These are phyloP conservation scores for Mimosa bimucronata DNA, from an alignment of 306 rosid species.

Conservation along the genomic window DNA sequence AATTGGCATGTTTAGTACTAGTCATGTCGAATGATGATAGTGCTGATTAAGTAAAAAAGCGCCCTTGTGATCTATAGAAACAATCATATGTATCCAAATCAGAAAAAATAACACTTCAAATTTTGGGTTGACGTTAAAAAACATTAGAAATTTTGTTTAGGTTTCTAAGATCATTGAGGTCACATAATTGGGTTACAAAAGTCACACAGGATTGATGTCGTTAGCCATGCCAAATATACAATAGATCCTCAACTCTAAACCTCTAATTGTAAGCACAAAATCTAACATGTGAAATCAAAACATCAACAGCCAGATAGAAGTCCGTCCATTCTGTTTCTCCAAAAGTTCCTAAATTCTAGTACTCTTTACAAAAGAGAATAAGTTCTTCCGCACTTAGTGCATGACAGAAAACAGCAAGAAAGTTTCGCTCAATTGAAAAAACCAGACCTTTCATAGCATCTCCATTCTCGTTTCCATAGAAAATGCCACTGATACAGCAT, in stretches of 20 bases:
- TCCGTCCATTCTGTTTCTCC: neutral
- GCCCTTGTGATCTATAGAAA: slow-evolving; percentile 13
- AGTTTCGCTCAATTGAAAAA: slow-evolving; percentile 33
- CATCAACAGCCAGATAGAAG: slow-evolving; percentile 21
- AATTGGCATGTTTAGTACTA: neutral
- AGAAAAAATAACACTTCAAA: slow-evolving; percentile 18
- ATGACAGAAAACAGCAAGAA: slow-evolving; percentile 36
- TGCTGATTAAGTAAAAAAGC: slow-evolving; percentile 17
- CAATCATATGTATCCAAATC: neutral
- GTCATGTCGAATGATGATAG: slow-evolving; percentile 21
- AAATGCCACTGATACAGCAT: slow-evolving; percentile 81
- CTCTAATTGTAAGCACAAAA: slow-evolving; percentile 24
- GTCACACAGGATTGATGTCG: slow-evolving; percentile 9
- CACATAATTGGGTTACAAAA: neutral
- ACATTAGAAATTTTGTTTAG: neutral
- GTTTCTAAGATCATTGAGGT: neutral
- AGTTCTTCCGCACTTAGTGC: slow-evolving; percentile 28
- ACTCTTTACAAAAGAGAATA: slow-evolving; percentile 14
- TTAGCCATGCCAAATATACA: slow-evolving; percentile 26
- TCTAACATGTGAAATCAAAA: slow-evolving; percentile 19
- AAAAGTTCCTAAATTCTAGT: neutral
- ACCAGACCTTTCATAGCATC: slow-evolving; percentile 93
- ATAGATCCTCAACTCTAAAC: slow-evolving; percentile 28
- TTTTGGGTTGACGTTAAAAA: neutral
- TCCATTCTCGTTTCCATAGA: slow-evolving; percentile 89